A percentile compares a stretch with the other conserved stretches of the same genome.
Evolutionary conservation across 352 stramenopile genomes (phyloP).

Genomic region (Stramenopiles sp.): DNA sequence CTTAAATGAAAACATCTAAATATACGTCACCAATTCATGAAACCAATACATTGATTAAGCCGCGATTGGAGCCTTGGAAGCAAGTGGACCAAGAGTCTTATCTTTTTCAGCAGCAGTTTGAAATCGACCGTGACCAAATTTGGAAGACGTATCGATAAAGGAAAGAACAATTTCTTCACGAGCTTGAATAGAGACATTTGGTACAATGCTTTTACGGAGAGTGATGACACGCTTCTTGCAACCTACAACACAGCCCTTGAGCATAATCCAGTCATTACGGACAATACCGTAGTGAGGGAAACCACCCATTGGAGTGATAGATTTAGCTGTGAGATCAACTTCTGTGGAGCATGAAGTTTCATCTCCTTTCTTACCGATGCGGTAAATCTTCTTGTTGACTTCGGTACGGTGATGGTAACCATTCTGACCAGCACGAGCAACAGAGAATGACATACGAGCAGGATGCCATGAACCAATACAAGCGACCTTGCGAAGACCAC

Average conservation of each 20-base stretch:
- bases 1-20: too few species aligned
- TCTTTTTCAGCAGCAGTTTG: conserved; percentile 96
- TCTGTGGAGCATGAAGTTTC: conserved; percentile 84
- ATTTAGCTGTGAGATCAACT: conserved; percentile 95
- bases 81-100: conserved; percentile 55
- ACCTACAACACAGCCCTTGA: conserved; percentile 89
- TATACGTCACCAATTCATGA: too few species aligned
- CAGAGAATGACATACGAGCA: conserved; percentile 81
- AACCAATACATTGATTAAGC: too few species aligned
- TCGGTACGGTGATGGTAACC: conserved; percentile 99
- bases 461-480: conserved; percentile 99
- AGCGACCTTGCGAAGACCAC: conserved; percentile 98
- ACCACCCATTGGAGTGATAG: conserved; percentile 93
- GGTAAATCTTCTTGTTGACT: conserved; percentile 99
- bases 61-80: too few species aligned
- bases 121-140: conserved; percentile 98
- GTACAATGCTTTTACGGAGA: conserved; percentile 86
- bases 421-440: conserved; percentile 93
- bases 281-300: conserved; percentile 97
- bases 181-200: conserved; percentile 77
- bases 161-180: conserved; percentile 78
- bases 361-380: conserved; percentile 51
- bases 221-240: conserved; percentile 94
- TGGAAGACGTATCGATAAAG: conserved; percentile 84
- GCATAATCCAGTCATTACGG: conserved; percentile 98